Evolutionary conservation across 2,329 filamentous ascomycete genomes (phyloP).

Genomic region (Hypoxylon sp.): DNA sequence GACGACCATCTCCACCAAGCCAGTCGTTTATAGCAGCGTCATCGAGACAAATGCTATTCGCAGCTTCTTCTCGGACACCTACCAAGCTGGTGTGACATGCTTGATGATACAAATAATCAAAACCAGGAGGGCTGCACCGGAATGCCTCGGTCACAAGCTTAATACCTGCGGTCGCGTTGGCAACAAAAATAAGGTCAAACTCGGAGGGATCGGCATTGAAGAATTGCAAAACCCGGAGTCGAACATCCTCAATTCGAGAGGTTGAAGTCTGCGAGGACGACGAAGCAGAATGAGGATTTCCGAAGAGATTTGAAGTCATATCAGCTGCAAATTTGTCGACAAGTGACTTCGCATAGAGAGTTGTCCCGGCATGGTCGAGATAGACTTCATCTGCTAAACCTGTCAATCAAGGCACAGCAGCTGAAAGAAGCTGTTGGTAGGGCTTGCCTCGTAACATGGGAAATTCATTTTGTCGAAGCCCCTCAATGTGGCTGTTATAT

Average conservation of each 20-base stretch:
- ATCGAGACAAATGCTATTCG: conserved; percentile 74
- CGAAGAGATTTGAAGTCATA: conserved; percentile 83
- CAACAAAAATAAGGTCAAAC: conserved; percentile 82
- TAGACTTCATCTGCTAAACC: conserved; percentile 76
- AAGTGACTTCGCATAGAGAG: conserved; percentile 82
- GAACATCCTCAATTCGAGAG: conserved; percentile 80
- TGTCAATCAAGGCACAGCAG: conserved; percentile 13
- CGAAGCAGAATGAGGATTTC: conserved; percentile 93
- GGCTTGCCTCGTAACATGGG: conserved; percentile 76
- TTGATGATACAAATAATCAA: conserved; percentile 85
- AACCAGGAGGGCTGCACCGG: conserved; percentile 76
- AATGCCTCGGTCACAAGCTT: conserved; percentile 81
- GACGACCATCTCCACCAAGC: conserved; percentile 63
- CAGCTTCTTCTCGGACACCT: conserved; percentile 81
- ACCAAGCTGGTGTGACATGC: conserved; percentile 90
- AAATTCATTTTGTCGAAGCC: conserved; percentile 72
- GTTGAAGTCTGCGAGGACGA: conserved; percentile 83
- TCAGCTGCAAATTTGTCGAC: conserved; percentile 85
- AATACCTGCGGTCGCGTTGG: conserved; percentile 74
- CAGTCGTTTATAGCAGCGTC: conserved; percentile 76
- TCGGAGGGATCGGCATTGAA: conserved; percentile 85
- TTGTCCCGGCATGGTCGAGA: conserved; percentile 96
- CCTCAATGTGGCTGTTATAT: conserved; percentile 74
- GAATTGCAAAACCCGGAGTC: conserved; percentile 78
- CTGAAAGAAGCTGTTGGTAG: background rate